These are phyloP conservation scores for Volvariella volvacea DNA, from an alignment of 1,284 basidiomycete genomes.

Conservation along the genomic window DNA sequence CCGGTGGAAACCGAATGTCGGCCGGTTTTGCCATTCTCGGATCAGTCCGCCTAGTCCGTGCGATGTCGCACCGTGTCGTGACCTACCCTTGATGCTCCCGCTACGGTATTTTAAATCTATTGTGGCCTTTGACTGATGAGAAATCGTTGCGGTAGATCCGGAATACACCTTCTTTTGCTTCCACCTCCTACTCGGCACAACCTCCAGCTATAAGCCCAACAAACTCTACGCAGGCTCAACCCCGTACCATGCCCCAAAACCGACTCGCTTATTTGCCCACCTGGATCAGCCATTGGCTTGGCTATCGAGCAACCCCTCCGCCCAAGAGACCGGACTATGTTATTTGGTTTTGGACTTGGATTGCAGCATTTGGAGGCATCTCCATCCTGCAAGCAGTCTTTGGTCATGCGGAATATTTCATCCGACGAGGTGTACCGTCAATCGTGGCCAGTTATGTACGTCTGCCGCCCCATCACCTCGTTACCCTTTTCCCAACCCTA, in stretches of 20 bases:
- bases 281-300: conserved; percentile 37
- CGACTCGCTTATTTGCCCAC: conserved; percentile 30
- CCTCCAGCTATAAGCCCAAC: too few relatives aligned
- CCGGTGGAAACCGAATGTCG: too few relatives aligned
- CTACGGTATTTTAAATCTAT: too few relatives aligned
- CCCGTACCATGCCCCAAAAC: conserved; percentile 2
- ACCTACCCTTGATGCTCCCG: too few relatives aligned
- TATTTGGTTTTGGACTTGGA: conserved; percentile 35
- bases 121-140: too few relatives aligned
- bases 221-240: too few relatives aligned
- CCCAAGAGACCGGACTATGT: conserved; percentile 28
- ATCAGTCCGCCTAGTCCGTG: too few relatives aligned
- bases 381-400: conserved; percentile 51
- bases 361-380: conserved; percentile 52
- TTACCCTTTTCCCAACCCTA: not conserved
- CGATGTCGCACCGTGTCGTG: too few relatives aligned
- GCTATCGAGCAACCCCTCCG: conserved; percentile 32
- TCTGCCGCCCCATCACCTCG: conserved; percentile 7
- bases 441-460: conserved; percentile 45
- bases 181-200: too few relatives aligned
- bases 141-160: too few relatives aligned
- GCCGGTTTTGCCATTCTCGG: too few relatives aligned
- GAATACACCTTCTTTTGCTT: too few relatives aligned
- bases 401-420: conserved; percentile 41
- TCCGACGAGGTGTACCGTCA: conserved; percentile 38